Base-by-base conservation (phyloP, 2,329 filamentous ascomycete genomes). In the Nakataea oryzae region DNA sequence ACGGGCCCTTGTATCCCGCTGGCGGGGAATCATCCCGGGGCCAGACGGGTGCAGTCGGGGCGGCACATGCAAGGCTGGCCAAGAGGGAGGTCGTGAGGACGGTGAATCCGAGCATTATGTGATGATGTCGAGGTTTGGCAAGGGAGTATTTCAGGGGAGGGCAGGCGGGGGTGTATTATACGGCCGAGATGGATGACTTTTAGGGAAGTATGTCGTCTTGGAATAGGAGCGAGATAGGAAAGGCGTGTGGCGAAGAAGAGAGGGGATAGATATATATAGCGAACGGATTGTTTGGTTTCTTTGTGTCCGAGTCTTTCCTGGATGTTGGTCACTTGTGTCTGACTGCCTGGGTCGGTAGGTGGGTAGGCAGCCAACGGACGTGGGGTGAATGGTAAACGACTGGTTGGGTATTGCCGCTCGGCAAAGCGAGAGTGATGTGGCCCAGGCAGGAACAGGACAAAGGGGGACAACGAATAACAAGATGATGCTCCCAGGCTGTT, bases 1-100 rank as follows among this genome's bases (percentile, higher is more conserved):
- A 58, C 59, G 63, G 66, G 28, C 30, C 64, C 28, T 58, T 63
- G 24, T 57, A 57, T 12, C 26, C 56, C 13, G 26, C 27, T 24
- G 54, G 54, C 5, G 41, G 21, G 8, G 24, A 4, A 26, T 60
- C 14, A n/a, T 28, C 27, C 27, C 59, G 59, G 8, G 59, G 34
- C 26, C 29, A 54, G 2, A 60, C 27, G 26, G 11, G 29, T n/a
- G 14, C 17, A 6, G 59, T 30, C 27, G 59, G 59, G 14, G 59
- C 50, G 41, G 59, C 41, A n/a, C 27, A 26, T 17, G 47, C 59
- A 13, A 29, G 34, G 41, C 26, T 28, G 59, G 47, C 59, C 21
- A 60, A 47, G 47, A 60, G 41, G 41, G 34, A 47, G 59, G 41
- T 27, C 13, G 59, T 14, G 28, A 60, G 21, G 28, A 60, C n/a